These are phyloP conservation scores for Nakaseomyces glabratus DNA, from an alignment of 1,139 yeast genomes.

Conservation along the genomic window DNA sequence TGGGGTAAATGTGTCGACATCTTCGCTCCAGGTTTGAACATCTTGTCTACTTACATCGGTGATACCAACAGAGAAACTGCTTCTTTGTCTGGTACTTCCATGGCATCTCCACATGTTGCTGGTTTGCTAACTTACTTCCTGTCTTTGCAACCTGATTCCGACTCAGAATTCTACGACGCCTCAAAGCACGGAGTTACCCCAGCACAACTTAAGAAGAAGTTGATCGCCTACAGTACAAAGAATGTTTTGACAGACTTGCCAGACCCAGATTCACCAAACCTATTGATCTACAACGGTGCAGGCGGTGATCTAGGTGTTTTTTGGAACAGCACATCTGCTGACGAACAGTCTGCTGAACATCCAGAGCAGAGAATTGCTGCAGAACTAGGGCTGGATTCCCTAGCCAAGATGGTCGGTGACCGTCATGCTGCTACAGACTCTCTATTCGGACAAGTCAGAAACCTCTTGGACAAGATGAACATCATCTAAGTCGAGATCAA, in stretches of 20 bases:
- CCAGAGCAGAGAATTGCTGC: slow-evolving; percentile 8
- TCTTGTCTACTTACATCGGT: slow-evolving; percentile 80
- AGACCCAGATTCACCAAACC: slow-evolving; percentile 67
- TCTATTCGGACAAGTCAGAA: slow-evolving; percentile 21
- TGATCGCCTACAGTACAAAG: slow-evolving; percentile 71
- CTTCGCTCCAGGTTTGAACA: slow-evolving; percentile 77
- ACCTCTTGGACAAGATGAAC: slow-evolving; percentile 19
- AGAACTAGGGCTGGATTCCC: slow-evolving; percentile 9
- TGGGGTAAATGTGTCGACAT: slow-evolving; percentile 80
- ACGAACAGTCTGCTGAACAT: not conserved
- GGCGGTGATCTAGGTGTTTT: slow-evolving; percentile 69
- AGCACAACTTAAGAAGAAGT: slow-evolving; percentile 77
- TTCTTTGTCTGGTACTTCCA: slow-evolving; percentile 91
- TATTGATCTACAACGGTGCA: slow-evolving; percentile 87
- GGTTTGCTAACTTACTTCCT: slow-evolving; percentile 85
- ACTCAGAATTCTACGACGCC: slow-evolving; percentile 59
- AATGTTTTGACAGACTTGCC: slow-evolving; percentile 64
- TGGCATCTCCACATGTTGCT: slow-evolving; percentile 97
- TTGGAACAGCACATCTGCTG: slow-evolving; percentile 39
- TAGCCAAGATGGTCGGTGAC: slow-evolving; percentile 12
- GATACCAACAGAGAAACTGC: slow-evolving; percentile 69
- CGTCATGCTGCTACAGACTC: slow-evolving; percentile 17
- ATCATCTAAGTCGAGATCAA: slow-evolving; percentile 17
- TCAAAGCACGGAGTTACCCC: slow-evolving; percentile 63
- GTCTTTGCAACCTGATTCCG: slow-evolving; percentile 81